Conservation (phyloP, 805 yeast species). For the Myxozyma lipomycoides region DNA sequence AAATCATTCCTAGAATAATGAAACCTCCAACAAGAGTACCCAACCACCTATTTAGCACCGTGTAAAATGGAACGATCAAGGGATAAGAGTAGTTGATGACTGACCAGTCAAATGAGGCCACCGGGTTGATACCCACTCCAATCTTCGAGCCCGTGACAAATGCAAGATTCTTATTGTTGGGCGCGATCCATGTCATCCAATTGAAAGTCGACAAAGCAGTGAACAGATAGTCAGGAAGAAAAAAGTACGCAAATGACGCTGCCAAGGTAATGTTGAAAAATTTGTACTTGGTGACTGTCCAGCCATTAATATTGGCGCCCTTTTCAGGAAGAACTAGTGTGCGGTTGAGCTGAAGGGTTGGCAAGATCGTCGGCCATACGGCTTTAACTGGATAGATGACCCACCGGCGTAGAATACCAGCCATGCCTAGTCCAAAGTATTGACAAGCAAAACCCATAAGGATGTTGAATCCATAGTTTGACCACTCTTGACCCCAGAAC, state of each 20-base stretch:
- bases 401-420: slow-evolving; percentile 58
- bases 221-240: slow-evolving; percentile 65
- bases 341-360: slow-evolving; percentile 44
- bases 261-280: slow-evolving; percentile 46
- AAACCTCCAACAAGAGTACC: slow-evolving; percentile 40
- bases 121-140: slow-evolving; percentile 48
- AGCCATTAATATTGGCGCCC: slow-evolving; percentile 52
- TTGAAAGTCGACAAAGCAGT: slow-evolving; percentile 57
- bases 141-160: slow-evolving; percentile 54
- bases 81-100: slow-evolving; percentile 32
- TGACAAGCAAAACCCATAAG: slow-evolving; percentile 53
- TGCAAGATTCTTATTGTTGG: slow-evolving; percentile 47
- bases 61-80: slow-evolving; percentile 46
- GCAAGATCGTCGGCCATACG: slow-evolving; percentile 53
- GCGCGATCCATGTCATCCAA: slow-evolving; percentile 44
- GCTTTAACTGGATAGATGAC: slow-evolving; percentile 55
- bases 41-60: slow-evolving; percentile 35
- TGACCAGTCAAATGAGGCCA: slow-evolving; percentile 43
- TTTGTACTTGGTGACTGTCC: slow-evolving; percentile 52
- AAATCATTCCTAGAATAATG: slow-evolving; percentile 38
- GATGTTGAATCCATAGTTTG: slow-evolving; percentile 49
- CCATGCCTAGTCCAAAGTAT: slow-evolving; percentile 62
- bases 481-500: slow-evolving; percentile 38
- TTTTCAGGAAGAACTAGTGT: slow-evolving; percentile 36
- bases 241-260: slow-evolving; percentile 53